Evolutionary conservation across 1,284 basidiomycete genomes (phyloP), one percentile per base, ranked within the genome.

Genomic region (Puccinia coronata): DNA sequence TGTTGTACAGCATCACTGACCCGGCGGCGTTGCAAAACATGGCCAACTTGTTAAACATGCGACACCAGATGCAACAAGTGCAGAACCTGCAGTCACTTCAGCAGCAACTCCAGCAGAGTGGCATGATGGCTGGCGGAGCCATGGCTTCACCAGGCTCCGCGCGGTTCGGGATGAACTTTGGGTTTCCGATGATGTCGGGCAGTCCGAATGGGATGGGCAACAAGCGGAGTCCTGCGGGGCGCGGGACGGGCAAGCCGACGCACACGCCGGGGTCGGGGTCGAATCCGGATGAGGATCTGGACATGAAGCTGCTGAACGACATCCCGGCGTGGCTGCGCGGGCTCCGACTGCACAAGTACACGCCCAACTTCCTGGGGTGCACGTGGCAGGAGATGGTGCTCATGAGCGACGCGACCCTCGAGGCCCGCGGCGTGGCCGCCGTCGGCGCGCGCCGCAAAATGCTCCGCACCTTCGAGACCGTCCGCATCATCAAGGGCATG

Each of bases 361-460:
- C 96, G 83, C 91, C 94, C 43, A 98, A 97, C 89, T 99, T 99
- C 87, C 95, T 98, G 87, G 90, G 89, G 75, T 90, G 91, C 87
- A 90, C 89, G 84, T 99, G 96, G 96, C 90, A 92, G 87, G 96
- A 99, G 82, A 97, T 99, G 92, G 92, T 98, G 18, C 81, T 91
- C 69, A 92, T 99, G 91, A 92, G 93, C 85, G 96, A 99, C 86
- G 90, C 89, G 34, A 92, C 91, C 84, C 88, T 99, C 82, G 94
- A 98, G 88, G 92, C 89, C 83, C 94, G 94, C 87, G 96, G 96
- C 41, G 96, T 99, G 53, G 93, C 94, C 25, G 97, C 96, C 81
- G 90, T 98, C 80, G 97, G 96, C 77, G 96, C 96, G 51, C 89
- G 96, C 86, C 91, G 95, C 87, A 98, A 98, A 91, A 94, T 98